Evolutionary conservation across 768 basidiomycete genomes (phyloP).

Genomic region (Sporobolomyces roseus): DNA sequence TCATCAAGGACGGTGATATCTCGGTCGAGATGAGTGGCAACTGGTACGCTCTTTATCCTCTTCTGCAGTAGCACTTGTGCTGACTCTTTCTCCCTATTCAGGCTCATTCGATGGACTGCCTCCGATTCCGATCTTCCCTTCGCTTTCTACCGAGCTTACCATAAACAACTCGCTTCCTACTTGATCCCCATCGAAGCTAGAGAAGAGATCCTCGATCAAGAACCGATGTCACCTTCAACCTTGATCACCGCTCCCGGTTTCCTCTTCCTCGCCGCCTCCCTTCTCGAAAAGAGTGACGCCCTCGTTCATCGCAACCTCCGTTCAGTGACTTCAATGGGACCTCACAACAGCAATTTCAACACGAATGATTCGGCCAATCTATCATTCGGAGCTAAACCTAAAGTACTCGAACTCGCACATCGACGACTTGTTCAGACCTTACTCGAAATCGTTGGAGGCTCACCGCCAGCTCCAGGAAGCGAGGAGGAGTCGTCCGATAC

Average conservation of each 20-base stretch:
- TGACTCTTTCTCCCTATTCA: constrained; percentile 29
- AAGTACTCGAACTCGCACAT: constrained; percentile 54
- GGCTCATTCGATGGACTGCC: constrained; percentile 54
- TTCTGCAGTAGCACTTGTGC: too few relatives aligned
- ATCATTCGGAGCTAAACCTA: constrained; percentile 51
- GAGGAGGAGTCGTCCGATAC: constrained; percentile 28
- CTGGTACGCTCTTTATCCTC: constrained; percentile 28
- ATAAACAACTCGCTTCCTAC: constrained; percentile 49
- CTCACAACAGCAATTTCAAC: constrained; percentile 45
- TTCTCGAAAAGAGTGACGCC: constrained; percentile 52
- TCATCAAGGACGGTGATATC: constrained; percentile 44
- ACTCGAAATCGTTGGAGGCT: constrained; percentile 47
- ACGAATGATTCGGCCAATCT: constrained; percentile 52
- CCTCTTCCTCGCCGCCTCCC: constrained; percentile 51
- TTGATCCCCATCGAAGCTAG: constrained; percentile 36
- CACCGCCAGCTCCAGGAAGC: background rate
- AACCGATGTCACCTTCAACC: constrained; percentile 11
- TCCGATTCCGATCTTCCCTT: constrained; percentile 54
- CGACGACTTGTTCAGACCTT: constrained; percentile 51
- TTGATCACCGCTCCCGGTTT: constrained; percentile 51
- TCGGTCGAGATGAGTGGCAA: constrained; percentile 44
- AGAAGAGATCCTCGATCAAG: background rate
- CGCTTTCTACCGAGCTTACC: constrained; percentile 53
- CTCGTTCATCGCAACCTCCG: constrained; percentile 53
- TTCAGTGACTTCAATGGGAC: constrained; percentile 52